Conservation (phyloP, 2,329 filamentous ascomycete genomes). For the Pseudogymnoascus sp. region DNA sequence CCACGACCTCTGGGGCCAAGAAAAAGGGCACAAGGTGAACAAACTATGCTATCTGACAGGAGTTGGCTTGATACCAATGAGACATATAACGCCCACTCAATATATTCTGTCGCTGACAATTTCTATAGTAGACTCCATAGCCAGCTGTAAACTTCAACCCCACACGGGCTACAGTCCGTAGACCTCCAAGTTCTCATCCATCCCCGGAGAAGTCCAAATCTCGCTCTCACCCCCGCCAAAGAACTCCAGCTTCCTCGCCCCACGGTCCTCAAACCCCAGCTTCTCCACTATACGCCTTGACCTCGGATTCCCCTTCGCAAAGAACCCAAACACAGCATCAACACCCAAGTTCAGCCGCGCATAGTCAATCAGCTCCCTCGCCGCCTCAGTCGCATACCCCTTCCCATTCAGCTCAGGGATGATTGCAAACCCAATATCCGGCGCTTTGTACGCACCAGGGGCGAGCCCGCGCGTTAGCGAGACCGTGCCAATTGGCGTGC, state of each 20-base stretch:
- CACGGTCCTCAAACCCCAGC: constrained; percentile 21
- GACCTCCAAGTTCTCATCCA: background rate
- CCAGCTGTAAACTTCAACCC: background rate
- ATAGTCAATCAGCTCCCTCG: constrained; percentile 18
- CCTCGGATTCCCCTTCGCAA: constrained; percentile 17
- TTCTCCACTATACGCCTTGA: constrained; percentile 22
- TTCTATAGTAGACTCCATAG: background rate
- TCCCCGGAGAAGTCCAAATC: background rate
- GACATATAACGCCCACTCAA: no score
- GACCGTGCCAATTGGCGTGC: constrained; percentile 24
- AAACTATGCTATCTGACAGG: no score
- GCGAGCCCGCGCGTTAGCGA: constrained; percentile 17
- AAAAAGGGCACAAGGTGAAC: no score
- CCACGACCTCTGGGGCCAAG: no score
- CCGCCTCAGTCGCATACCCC: constrained; percentile 25
- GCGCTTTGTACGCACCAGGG: constrained; percentile 10
- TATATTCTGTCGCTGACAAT: no score
- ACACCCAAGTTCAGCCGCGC: constrained; percentile 16
- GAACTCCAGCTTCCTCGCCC: background rate
- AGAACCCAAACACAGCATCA: constrained; percentile 18
- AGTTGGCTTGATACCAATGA: no score
- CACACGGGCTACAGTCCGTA: background rate
- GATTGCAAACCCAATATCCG: constrained; percentile 23
- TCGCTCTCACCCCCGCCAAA: background rate
- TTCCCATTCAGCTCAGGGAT: constrained; percentile 22